Conservation (phyloP, 163 green algal genomes). For the Picocystis sp. region DNA sequence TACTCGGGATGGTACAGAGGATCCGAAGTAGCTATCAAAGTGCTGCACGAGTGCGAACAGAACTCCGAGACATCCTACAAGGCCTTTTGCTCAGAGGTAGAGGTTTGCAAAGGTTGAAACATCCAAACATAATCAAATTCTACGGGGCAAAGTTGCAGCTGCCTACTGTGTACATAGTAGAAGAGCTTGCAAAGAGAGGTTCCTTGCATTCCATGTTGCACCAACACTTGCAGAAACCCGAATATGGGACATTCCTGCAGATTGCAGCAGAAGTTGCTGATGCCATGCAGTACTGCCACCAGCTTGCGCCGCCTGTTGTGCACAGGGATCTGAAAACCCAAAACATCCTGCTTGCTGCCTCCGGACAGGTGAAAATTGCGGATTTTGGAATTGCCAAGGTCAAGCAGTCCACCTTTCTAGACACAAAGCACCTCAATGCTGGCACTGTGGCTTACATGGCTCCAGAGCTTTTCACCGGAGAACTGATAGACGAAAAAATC, state of each 20-base stretch:
- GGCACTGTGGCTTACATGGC: conserved; percentile 6
- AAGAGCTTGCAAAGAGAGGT: conserved; percentile 25
- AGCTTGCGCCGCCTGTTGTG: conserved; percentile 2
- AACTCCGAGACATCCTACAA: conserved; percentile 11
- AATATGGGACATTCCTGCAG: neutral
- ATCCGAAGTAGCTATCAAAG: conserved; percentile 39
- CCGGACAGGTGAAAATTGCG: conserved; percentile 11
- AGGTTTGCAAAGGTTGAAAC: conserved; percentile 51
- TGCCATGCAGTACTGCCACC: conserved; percentile 7
- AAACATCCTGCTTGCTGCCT: conserved; percentile 12
- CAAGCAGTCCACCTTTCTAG: neutral
- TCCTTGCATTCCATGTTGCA: conserved; percentile 25
- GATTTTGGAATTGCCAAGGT: conserved; percentile 12
- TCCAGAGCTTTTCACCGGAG: conserved; percentile 7
- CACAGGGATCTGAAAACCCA: conserved; percentile 19
- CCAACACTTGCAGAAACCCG: no score
- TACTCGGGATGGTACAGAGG: conserved; percentile 6
- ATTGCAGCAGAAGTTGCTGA: conserved; percentile 1
- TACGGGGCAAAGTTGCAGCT: conserved; percentile 32
- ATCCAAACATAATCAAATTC: conserved; percentile 77
- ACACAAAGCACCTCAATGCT: conserved; percentile 8
- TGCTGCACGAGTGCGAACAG: conserved; percentile 35
- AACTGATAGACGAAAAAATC: conserved; percentile 43
- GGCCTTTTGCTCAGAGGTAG: conserved; percentile 45
- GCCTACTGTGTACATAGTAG: conserved; percentile 35